Evolutionary conservation across 116 monocot species (phyloP).

Genomic region (Zostera marina): DNA sequence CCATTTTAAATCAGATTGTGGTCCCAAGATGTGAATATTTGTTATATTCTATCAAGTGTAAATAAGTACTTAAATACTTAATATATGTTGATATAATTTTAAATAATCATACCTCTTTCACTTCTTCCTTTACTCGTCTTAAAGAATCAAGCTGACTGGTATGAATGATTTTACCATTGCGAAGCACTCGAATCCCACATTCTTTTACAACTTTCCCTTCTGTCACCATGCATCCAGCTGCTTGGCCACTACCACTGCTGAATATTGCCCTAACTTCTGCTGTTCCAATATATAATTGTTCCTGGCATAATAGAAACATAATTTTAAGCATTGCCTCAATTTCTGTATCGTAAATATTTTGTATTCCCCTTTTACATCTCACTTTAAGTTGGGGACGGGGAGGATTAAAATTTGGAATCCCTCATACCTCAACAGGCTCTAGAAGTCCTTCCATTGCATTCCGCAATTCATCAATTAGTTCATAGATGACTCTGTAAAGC

Average conservation of each 20-base stretch:
- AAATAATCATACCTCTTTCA: slow-evolving; percentile 63
- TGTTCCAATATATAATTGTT: slow-evolving; percentile 63
- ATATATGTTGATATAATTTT: background rate
- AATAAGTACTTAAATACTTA: background rate
- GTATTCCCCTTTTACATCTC: no score
- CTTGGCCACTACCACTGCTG: slow-evolving; percentile 87
- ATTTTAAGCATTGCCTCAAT: background rate
- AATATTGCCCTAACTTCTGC: slow-evolving; percentile 73
- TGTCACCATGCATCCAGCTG: slow-evolving; percentile 87
- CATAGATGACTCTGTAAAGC: slow-evolving; percentile 79
- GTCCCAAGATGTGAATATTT: no score
- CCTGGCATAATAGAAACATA: slow-evolving; percentile 22
- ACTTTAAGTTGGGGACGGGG: background rate
- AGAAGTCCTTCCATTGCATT: slow-evolving; percentile 94
- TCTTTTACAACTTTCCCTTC: slow-evolving; percentile 74
- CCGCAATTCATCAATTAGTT: slow-evolving; percentile 74
- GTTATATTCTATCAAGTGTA: background rate
- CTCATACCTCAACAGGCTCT: slow-evolving; percentile 74
- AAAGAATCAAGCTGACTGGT: slow-evolving; percentile 55
- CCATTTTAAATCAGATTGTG: no score
- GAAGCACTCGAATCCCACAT: slow-evolving; percentile 52
- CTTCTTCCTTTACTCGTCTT: slow-evolving; percentile 86
- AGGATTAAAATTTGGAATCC: background rate
- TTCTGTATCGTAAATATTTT: no score
- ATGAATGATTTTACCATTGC: slow-evolving; percentile 57